Conservation (phyloP, 345 rosid genomes). For the Kernera saxatilis region DNA sequence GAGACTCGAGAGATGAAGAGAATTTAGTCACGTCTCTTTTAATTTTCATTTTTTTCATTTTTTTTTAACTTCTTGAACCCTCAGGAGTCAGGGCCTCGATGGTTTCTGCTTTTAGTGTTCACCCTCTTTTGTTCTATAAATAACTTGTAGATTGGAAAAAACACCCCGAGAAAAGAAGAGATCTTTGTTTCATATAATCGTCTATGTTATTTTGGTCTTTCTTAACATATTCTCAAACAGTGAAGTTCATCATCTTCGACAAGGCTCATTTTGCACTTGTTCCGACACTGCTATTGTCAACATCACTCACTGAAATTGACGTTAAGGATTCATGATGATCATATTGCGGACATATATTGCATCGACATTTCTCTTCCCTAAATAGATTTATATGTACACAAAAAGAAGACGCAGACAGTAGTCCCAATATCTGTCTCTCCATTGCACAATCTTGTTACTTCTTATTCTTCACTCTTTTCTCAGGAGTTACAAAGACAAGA, state of each 20-base stretch:
- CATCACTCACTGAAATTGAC: constrained; percentile 39
- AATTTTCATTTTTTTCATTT: not conserved
- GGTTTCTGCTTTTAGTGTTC: not conserved
- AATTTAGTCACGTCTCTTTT: not conserved
- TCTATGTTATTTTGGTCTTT: not conserved
- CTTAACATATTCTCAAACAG: not conserved
- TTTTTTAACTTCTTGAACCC: not conserved
- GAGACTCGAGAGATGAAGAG: constrained; percentile 13
- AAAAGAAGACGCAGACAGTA: not conserved
- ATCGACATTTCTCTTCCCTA: not conserved
- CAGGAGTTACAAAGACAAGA: not conserved
- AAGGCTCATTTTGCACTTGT: constrained; percentile 48
- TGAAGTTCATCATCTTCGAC: constrained; percentile 31
- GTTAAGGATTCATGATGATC: no score
- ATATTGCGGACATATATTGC: no score
- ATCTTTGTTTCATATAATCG: not conserved
- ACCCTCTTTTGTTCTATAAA: constrained; percentile 13
- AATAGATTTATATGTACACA: not conserved
- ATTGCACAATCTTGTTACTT: not conserved
- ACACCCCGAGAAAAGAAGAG: not conserved
- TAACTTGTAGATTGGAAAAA: constrained; percentile 9
- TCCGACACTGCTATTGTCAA: constrained; percentile 55
- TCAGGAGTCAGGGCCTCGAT: not conserved
- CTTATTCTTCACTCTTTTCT: not conserved
- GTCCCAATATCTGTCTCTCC: not conserved